Evolutionary conservation across 176 grass and related monocot species (phyloP), one percentile per base, ranked within the genome.

Genomic region (Triticum aestivum): DNA sequence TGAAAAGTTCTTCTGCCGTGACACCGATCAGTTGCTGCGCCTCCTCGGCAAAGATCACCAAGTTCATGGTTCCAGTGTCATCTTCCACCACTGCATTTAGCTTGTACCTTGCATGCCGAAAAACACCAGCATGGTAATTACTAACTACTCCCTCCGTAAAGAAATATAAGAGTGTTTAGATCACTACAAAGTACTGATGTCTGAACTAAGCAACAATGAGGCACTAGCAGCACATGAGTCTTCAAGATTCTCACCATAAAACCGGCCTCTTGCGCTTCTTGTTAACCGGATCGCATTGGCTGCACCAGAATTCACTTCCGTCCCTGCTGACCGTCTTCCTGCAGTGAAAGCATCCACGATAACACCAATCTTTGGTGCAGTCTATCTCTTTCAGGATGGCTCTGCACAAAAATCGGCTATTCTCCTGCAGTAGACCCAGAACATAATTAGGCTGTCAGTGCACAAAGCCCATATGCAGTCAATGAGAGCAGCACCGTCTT

Each of bases 331-430:
- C n/a, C 5, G 69, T 65, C 18, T 1, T 0, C 21, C 4, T 51
- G 69, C 85, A 81, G 78, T 51, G 27, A 33, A 69, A 37, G 33
- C 15, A 69, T 37, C 67, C 14, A 35, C 20, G 69, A 59, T 87
- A 87, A 1, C 3, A 81, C 85, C 85, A 87, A 63, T 10, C 20
- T 29, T 38, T 38, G 21, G 8, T 71, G 68, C 29, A 65, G 6
- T 87, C 69, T 38, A 81, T 87, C 21, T 34, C 58, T 75, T 81
- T 80, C 21, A 87, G 47, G 30, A 30, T 30, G 35, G 27, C 69
- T 39, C 14, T 73, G 42, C 85, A 81, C 41, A 87, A 79, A 59
- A 69, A 66, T 5, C 4, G 27, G 30, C 38, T 35, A 0, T 51
- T 35, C 69, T 65, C 30, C 32, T 70, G 34, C 68, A 70, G 6